Evolutionary conservation across 768 basidiomycete genomes (phyloP).

Genomic region (Porphyrellus cyaneotinctus): DNA sequence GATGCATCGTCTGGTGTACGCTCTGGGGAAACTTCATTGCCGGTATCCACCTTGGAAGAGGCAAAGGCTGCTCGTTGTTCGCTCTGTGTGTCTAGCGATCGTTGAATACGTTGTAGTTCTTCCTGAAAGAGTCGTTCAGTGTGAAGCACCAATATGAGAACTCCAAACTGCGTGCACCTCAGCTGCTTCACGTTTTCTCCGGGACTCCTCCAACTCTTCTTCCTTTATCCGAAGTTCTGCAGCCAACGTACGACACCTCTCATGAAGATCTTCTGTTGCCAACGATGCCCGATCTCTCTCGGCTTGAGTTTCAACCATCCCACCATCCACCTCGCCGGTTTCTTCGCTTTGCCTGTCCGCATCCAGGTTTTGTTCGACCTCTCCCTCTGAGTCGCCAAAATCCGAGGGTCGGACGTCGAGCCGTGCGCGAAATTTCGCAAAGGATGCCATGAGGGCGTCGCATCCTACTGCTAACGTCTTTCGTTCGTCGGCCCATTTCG

Average conservation of each 20-base stretch:
- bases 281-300: slow-evolving; percentile 10
- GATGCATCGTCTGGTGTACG: slow-evolving; percentile 5
- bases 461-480: slow-evolving; percentile 21
- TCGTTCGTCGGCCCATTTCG: slow-evolving; percentile 29
- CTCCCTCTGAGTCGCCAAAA: slow-evolving; percentile 22
- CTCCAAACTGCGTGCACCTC: slow-evolving; percentile 21
- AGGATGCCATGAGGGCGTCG: slow-evolving; percentile 29
- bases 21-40: background rate
- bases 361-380: slow-evolving; percentile 24
- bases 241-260: slow-evolving; percentile 17
- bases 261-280: slow-evolving; percentile 1
- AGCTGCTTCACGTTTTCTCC: slow-evolving; percentile 10
- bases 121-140: slow-evolving; percentile 15
- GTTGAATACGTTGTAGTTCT: slow-evolving; percentile 15
- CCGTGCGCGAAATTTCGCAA: slow-evolving; percentile 28
- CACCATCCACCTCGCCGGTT: slow-evolving; percentile 8
- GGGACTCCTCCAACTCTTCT: slow-evolving; percentile 16
- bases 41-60: slow-evolving; percentile 5
- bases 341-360: slow-evolving; percentile 14
- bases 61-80: slow-evolving; percentile 16
- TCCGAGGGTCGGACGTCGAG: slow-evolving; percentile 21
- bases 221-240: slow-evolving; percentile 19
- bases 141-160: slow-evolving; percentile 1
- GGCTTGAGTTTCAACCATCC: background rate
- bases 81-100: slow-evolving; percentile 14